These are phyloP conservation scores for Penicillium canariense DNA, from an alignment of 495 filamentous ascomycete species.

Conservation along the genomic window DNA sequence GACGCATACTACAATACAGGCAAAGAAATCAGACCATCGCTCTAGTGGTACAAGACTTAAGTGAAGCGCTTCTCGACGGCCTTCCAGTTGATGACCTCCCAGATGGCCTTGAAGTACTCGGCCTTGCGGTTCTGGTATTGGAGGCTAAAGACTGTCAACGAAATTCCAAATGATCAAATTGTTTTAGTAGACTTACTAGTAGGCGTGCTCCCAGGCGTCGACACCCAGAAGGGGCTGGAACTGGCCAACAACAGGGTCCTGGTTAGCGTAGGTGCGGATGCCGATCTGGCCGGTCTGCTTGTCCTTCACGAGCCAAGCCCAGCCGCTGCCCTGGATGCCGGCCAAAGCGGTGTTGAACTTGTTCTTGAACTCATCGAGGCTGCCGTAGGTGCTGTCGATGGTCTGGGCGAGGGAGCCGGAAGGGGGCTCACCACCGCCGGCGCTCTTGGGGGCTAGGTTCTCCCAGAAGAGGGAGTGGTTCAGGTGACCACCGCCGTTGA, in stretches of 20 bases:
- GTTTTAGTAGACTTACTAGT: constrained; percentile 50
- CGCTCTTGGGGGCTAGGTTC: constrained; percentile 74
- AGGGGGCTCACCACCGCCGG: constrained; percentile 73
- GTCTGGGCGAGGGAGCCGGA: constrained; percentile 61
- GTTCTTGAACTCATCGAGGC: constrained; percentile 68
- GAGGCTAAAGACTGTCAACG: constrained; percentile 55
- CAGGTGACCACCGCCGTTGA: constrained; percentile 92
- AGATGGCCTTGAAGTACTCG: constrained; percentile 94
- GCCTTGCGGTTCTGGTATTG: constrained; percentile 99
- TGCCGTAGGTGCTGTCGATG: constrained; percentile 76
- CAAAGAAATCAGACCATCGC: background rate
- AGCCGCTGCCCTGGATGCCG: constrained; percentile 90
- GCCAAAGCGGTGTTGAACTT: constrained; percentile 77
- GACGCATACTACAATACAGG: constrained; percentile 21
- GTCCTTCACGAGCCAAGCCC: constrained; percentile 93
- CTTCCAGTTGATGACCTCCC: constrained; percentile 99
- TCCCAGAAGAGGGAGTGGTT: constrained; percentile 95
- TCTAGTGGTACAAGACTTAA: constrained; percentile 28
- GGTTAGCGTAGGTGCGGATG: constrained; percentile 83
- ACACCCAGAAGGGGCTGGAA: constrained; percentile 86
- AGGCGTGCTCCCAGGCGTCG: constrained; percentile 96
- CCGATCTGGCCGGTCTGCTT: constrained; percentile 67
- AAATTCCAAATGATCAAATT: constrained; percentile 13
- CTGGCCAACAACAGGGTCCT: constrained; percentile 88
- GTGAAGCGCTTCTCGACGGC: constrained; percentile 79